phyloP scores from a whole-genome alignment of 108 stramenopile species.

The Asterionellopsis glacialis region DNA sequence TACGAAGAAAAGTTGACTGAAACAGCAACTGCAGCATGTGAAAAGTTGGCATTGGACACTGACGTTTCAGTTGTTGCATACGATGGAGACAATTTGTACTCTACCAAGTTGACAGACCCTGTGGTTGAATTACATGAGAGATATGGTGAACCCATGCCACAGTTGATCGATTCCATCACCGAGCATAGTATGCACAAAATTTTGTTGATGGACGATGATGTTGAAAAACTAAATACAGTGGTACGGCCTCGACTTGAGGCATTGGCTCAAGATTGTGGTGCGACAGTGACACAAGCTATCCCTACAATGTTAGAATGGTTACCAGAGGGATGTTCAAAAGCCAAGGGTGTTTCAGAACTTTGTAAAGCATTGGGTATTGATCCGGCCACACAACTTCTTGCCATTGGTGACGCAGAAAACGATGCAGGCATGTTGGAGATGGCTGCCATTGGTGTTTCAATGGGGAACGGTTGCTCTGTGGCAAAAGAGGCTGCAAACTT shows the following conservation, averaged over 20 bases:
- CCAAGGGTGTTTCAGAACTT: conserved; percentile 73
- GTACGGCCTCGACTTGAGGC: conserved; percentile 69
- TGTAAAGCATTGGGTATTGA: conserved; percentile 74
- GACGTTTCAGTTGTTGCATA: conserved; percentile 74
- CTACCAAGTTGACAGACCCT: conserved; percentile 44
- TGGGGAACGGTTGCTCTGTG: conserved; percentile 77
- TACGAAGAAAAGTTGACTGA: conserved; percentile 72
- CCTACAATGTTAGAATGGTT: conserved; percentile 91
- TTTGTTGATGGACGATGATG: conserved; percentile 70
- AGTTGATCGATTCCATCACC: conserved; percentile 25
- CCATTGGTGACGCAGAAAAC: conserved; percentile 94
- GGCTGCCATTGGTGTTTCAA: conserved; percentile 77
- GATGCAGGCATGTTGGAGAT: conserved; percentile 80
- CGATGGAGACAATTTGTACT: conserved; percentile 79
- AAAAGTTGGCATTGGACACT: conserved; percentile 47
- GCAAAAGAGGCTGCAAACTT: conserved; percentile 76
- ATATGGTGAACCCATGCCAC: conserved; percentile 78
- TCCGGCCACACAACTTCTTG: conserved; percentile 53
- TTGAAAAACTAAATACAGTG: conserved; percentile 33
- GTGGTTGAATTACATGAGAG: conserved; percentile 56
- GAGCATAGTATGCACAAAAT: conserved; percentile 79
- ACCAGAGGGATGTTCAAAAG: conserved; percentile 86
- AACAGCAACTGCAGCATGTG: conserved; percentile 54
- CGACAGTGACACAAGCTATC: conserved; percentile 77
- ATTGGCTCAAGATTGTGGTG: conserved; percentile 45